Evolutionary conservation across 257 asterid species (phyloP), one percentile per base, ranked within the genome.

Genomic region (Solanum tacnaense): DNA sequence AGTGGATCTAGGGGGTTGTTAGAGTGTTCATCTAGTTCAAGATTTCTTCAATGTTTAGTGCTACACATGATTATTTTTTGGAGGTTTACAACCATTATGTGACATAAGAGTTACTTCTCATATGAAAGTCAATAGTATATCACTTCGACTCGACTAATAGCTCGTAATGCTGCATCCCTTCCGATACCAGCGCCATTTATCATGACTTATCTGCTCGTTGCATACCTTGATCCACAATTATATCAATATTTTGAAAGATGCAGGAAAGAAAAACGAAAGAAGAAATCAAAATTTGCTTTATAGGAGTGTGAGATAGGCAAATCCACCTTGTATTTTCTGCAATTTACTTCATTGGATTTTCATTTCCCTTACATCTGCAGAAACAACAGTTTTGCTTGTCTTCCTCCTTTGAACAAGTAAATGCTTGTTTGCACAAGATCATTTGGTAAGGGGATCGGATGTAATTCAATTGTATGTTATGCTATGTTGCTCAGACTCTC

Each of bases 331-430:
- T 52, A 52, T 52, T 52, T 52, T 52, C 60, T 52, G 60, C 60
- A 52, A 52, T 52, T 49, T 2, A 5, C 60, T 49, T 49, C 60
- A 49, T 49, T 49, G 60, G 60, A 49, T 49, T 49, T 49, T 49
- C 60, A 49, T 5, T 49, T 49, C 60, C 60, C 7, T 15, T 49
- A 49, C 60, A 49, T 6, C 90, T 93, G 83, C 93, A 91, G 90
- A 93, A 92, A 65, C 93, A 95, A 65, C 97, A 92, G 10, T 74
- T 88, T 16, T 34, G 15, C 87, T 34, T 62, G 29, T 23, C 29
- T 62, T 62, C 62, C 62, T 52, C 62, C n/a, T 52, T 52, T 52
- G 62, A 52, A 52, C 62, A 52, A 52, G 62, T 16, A 52, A 52
- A 52, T 49, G 60, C 60, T 15, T 52, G 65, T 56, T 10, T 18